Evolutionary conservation across 177 flowering plant species (phyloP).

Genomic region (Vitis hybrid): DNA sequence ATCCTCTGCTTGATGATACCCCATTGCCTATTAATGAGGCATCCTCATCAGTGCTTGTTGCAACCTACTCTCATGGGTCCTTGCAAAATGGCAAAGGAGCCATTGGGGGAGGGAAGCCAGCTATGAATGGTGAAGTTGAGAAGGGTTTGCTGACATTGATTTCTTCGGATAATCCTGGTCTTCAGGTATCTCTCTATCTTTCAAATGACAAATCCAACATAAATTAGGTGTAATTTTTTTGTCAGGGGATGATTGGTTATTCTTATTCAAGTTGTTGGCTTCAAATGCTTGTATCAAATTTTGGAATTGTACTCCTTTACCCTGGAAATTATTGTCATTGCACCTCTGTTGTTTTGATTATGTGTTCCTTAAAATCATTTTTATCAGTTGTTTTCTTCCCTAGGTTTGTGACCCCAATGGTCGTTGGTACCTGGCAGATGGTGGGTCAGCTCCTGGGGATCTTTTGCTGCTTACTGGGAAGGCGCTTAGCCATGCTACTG

Average conservation of each 20-base stretch:
- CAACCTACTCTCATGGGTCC: conserved; percentile 51
- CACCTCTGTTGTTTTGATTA: neutral
- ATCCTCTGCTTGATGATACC: conserved; percentile 82
- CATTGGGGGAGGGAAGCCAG: conserved; percentile 61
- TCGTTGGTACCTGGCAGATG: conserved; percentile 91
- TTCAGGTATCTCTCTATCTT: conserved; percentile 59
- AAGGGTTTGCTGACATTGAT: conserved; percentile 86
- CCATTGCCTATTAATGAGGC: conserved; percentile 79
- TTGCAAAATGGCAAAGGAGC: conserved; percentile 64
- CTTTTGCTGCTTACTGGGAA: conserved; percentile 82
- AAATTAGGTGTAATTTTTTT: neutral
- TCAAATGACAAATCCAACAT: neutral
- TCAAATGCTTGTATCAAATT: neutral
- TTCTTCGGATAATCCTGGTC: conserved; percentile 73
- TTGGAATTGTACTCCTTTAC: neutral
- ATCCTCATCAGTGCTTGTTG: conserved; percentile 87
- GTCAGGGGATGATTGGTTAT: neutral
- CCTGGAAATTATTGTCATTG: neutral
- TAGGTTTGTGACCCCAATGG: conserved; percentile 96
- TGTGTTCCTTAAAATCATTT: conserved; percentile 28
- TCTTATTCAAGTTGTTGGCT: neutral
- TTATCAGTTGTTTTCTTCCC: conserved; percentile 25
- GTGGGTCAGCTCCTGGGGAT: conserved; percentile 66
- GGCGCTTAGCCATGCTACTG: conserved; percentile 95
- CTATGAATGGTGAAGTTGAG: conserved; percentile 64